phyloP scores from a whole-genome alignment of 495 filamentous ascomycete genomes.

The Talaromyces liani region DNA sequence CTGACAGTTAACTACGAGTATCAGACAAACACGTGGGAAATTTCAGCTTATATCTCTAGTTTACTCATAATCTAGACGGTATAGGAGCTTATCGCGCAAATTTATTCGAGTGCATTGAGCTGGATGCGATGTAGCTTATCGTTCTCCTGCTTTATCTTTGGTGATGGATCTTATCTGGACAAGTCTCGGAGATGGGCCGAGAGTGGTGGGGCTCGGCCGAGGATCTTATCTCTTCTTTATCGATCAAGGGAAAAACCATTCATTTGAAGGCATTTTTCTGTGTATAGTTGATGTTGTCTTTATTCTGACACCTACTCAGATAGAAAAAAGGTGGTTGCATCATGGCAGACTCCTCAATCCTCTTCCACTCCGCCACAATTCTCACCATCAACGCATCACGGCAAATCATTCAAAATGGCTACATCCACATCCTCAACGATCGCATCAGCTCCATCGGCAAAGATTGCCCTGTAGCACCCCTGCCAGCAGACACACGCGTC shows the following conservation, averaged over 20 bases:
- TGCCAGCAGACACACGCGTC: not conserved
- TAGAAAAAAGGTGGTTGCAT: too few species aligned
- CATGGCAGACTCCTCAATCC: not conserved
- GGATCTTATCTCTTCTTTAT: too few species aligned
- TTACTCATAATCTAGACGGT: not conserved
- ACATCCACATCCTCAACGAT: conserved; percentile 28
- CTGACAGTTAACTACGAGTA: too few species aligned
- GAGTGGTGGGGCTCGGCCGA: not conserved
- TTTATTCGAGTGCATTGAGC: not conserved
- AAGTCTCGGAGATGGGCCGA: not conserved
- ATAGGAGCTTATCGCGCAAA: not conserved
- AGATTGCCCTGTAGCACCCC: conserved; percentile 12
- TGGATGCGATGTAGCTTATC: not conserved
- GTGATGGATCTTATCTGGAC: not conserved
- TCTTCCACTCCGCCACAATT: conserved; percentile 24
- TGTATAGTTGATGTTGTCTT: too few species aligned
- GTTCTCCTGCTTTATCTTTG: not conserved
- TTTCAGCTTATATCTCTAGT: not conserved
- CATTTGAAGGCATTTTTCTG: too few species aligned
- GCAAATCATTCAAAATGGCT: conserved; percentile 38
- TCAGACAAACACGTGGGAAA: too few species aligned
- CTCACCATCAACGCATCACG: conserved; percentile 37
- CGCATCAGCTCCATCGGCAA: conserved; percentile 39
- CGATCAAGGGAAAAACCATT: too few species aligned
- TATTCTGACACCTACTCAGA: too few species aligned